These are phyloP conservation scores for Mallotus repandus DNA, from an alignment of 441 rosid genomes.

Conservation along the genomic window DNA sequence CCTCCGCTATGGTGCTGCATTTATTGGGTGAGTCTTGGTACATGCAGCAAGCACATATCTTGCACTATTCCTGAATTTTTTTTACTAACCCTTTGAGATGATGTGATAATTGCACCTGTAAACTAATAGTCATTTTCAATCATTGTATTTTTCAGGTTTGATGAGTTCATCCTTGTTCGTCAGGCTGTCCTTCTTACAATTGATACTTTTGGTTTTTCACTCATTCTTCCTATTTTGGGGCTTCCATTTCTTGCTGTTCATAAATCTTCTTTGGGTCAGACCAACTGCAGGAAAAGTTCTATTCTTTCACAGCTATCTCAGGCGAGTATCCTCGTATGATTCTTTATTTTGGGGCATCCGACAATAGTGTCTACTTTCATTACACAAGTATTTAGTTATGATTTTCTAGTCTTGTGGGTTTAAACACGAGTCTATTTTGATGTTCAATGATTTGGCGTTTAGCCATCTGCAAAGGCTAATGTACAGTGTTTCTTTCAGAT, in stretches of 20 bases:
- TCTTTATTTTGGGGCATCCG: not conserved
- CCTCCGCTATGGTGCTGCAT: conserved; percentile 95
- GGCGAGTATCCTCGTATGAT: conserved; percentile 33
- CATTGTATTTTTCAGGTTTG: conserved; percentile 60
- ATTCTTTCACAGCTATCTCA: conserved; percentile 41
- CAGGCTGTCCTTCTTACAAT: conserved; percentile 88
- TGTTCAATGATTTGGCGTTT: not conserved
- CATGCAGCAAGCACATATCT: conserved; percentile 3
- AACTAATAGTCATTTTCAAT: not conserved
- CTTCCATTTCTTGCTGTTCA: conserved; percentile 60
- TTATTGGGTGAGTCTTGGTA: conserved; percentile 74
- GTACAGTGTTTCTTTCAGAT: conserved; percentile 37
- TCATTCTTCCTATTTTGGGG: conserved; percentile 75
- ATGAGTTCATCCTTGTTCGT: conserved; percentile 78
- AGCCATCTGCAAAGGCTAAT: conserved; percentile 13
- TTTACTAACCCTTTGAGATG: not conserved
- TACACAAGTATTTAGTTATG: not conserved
- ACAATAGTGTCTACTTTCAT: not conserved
- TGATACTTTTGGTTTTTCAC: conserved; percentile 89
- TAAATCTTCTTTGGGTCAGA: conserved; percentile 31
- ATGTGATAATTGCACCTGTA: not conserved
- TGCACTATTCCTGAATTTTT: not conserved
- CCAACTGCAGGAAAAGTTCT: conserved; percentile 23
- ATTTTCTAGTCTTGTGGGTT: not conserved
- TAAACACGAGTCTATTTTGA: not conserved